Conservation (phyloP, 352 stramenopile genomes). For the Globisporangium paroecandrum region DNA sequence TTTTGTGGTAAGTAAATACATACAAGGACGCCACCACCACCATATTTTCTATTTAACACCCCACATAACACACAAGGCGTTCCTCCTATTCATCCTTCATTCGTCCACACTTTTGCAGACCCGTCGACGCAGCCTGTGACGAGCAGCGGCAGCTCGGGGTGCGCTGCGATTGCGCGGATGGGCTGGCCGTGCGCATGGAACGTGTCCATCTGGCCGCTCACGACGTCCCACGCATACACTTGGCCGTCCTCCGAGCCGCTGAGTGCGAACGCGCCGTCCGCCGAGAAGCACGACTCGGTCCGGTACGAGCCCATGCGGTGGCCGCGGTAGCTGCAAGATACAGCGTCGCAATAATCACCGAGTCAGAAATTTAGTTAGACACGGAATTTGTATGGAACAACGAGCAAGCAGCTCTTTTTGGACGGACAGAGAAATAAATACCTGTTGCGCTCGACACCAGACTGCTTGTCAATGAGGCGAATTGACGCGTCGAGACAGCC, state of each 20-base stretch:
- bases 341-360: background rate
- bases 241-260: conserved; percentile 77
- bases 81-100: conserved; percentile 1
- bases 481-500: conserved; percentile 72
- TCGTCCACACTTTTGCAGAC: conserved; percentile 68
- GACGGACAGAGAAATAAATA: conserved; percentile 18
- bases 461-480: conserved; percentile 67
- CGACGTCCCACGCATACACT: conserved; percentile 64
- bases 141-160: conserved; percentile 65
- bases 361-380: conserved; percentile 8
- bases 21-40: background rate
- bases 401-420: background rate
- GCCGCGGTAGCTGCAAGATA: conserved; percentile 47
- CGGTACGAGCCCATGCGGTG: conserved; percentile 66
- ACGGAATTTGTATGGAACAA: background rate
- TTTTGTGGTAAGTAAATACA: background rate
- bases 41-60: background rate
- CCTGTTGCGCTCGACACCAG: conserved; percentile 68
- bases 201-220: conserved; percentile 31
- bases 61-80: background rate
- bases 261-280: conserved; percentile 59
- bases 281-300: conserved; percentile 63
- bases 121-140: conserved; percentile 61
- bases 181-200: conserved; percentile 62
- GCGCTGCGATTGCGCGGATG: conserved; percentile 54